Percentiles rank a stretch among this genome's conserved stretches.
Evolutionary conservation across 148 eudicot genomes (phyloP).

Genomic region (Vaccinium macrocarpon): DNA sequence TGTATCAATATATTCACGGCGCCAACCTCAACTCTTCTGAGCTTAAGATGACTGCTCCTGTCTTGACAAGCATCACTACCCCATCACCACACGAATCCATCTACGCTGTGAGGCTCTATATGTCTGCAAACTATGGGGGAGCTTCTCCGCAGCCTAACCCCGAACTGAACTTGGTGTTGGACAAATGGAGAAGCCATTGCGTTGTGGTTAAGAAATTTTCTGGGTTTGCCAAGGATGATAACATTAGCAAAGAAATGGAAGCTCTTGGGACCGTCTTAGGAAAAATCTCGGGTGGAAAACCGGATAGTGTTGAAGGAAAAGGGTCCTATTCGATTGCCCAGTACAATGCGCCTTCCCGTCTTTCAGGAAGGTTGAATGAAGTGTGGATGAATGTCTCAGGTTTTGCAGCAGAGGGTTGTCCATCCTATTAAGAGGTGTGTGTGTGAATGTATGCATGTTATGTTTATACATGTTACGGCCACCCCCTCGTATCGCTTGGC

Average conservation of each 20-base stretch:
- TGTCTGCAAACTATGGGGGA: conserved; percentile 8
- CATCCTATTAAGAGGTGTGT: not conserved
- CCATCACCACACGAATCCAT: not conserved
- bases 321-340: conserved; percentile 23
- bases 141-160: conserved; percentile 21
- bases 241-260: conserved; percentile 14
- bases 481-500: no score
- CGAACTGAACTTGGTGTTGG: conserved; percentile 16
- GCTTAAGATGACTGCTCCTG: conserved; percentile 20
- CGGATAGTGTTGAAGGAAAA: not conserved
- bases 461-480: no score
- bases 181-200: conserved; percentile 19
- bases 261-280: conserved; percentile 12
- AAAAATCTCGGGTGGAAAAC: conserved; percentile 1
- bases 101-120: conserved; percentile 21
- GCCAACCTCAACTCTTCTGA: conserved; percentile 21
- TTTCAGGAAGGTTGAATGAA: conserved; percentile 25
- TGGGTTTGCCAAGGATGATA: conserved; percentile 28
- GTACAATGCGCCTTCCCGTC: conserved; percentile 20
- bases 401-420: conserved; percentile 17
- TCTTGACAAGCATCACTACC: conserved; percentile 21
- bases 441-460: not conserved
- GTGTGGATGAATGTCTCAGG: conserved; percentile 28
- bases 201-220: conserved; percentile 24
- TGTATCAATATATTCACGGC: conserved; percentile 32